These are phyloP conservation scores for Tetrahymena elliotti DNA, from an alignment of 73 alveolate genomes.

Conservation along the genomic window DNA sequence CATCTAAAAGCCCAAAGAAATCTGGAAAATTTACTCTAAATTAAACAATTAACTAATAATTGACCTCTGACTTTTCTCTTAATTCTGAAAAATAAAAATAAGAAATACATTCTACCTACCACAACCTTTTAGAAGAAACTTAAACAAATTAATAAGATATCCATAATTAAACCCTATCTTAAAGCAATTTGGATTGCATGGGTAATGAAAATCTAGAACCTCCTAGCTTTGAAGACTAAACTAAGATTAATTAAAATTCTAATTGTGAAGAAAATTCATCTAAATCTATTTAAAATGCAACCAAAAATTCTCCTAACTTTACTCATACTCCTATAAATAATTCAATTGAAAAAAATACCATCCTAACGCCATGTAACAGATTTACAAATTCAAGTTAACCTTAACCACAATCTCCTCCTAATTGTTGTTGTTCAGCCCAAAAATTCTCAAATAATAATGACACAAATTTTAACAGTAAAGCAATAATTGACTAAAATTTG, in stretches of 20 bases:
- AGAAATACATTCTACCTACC: not conserved
- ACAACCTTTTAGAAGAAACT: not conserved
- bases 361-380: not conserved
- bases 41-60: not conserved
- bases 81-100: not conserved
- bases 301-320: not conserved
- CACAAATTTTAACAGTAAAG: not conserved
- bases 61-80: not conserved
- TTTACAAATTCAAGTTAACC: not conserved
- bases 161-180: not conserved
- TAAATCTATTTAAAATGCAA: not conserved
- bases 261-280: not conserved
- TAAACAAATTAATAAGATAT: too few relatives aligned
- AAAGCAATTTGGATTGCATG: not conserved
- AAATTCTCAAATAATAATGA: not conserved
- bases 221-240: not conserved
- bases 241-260: not conserved
- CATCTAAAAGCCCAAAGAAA: not conserved
- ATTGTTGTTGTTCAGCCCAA: not conserved
- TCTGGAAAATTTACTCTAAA: not conserved
- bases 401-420: not conserved
- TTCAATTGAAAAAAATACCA: not conserved
- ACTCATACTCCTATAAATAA: not conserved
- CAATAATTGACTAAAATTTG: not conserved
- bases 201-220: not conserved